Conservation (phyloP, 164 flowering plant species). For the Tinospora cordifolia region DNA sequence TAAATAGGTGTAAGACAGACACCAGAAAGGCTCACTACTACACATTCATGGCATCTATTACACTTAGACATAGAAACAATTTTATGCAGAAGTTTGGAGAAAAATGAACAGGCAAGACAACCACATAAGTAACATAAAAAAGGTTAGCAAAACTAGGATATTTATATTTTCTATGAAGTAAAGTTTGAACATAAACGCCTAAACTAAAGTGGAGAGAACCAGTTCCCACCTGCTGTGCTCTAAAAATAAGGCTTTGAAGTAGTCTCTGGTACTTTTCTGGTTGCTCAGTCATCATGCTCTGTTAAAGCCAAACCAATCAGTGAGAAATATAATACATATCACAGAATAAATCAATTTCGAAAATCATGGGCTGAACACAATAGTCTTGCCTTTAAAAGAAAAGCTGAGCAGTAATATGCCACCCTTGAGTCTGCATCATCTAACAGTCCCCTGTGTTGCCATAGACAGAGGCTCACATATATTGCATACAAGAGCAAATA, state of each 20-base stretch:
- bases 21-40: not conserved
- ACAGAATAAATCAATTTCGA: not conserved
- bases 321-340: slow-evolving; percentile 2
- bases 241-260: slow-evolving; percentile 82
- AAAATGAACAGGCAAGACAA: not conserved
- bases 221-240: slow-evolving; percentile 86
- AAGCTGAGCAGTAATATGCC: slow-evolving; percentile 90
- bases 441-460: slow-evolving; percentile 67
- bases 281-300: slow-evolving; percentile 98
- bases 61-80: not conserved
- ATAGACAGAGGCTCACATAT: slow-evolving; percentile 9
- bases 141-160: slow-evolving; percentile 4
- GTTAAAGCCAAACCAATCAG: slow-evolving; percentile 24
- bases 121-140: not conserved
- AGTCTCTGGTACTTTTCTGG: slow-evolving; percentile 83
- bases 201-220: not conserved
- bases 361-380: not conserved
- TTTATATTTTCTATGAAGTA: not conserved
- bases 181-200: not conserved
- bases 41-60: not conserved
- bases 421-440: slow-evolving; percentile 98
- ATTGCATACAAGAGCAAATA: not conserved
- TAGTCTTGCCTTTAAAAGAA: slow-evolving; percentile 80
- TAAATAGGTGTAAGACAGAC: not conserved
- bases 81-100: not conserved